phyloP scores from a whole-genome alignment of 352 stramenopile genomes.

The Thalassiosira delicatula region DNA sequence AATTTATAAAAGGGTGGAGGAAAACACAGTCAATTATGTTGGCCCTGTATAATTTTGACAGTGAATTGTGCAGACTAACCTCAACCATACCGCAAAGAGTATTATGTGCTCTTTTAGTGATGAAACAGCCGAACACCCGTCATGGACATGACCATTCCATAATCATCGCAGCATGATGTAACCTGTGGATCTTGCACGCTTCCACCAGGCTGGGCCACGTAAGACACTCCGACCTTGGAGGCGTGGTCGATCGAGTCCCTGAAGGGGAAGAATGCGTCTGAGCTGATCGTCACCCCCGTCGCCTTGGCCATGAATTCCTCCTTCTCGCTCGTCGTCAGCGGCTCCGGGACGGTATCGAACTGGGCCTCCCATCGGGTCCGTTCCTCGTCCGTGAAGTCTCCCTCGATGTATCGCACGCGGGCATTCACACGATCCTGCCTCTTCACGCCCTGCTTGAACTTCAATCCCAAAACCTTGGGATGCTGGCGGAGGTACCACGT shows the following conservation, averaged over 20 bases:
- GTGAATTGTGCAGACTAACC: neutral
- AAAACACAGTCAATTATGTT: too few species aligned
- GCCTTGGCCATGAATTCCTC: slow-evolving; percentile 90
- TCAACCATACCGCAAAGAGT: neutral
- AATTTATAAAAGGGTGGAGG: too few species aligned
- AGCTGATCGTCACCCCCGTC: slow-evolving; percentile 93
- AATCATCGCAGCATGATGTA: slow-evolving; percentile 96
- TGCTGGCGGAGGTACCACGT: slow-evolving; percentile 99
- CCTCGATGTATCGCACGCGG: slow-evolving; percentile 99
- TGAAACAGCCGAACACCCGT: slow-evolving; percentile 98
- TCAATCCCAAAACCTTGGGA: slow-evolving; percentile 91
- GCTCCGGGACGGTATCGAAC: slow-evolving; percentile 93
- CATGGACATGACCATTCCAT: slow-evolving; percentile 99
- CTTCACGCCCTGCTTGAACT: slow-evolving; percentile 97
- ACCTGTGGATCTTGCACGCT: slow-evolving; percentile 89
- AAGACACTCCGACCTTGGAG: slow-evolving; percentile 93
- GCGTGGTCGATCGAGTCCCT: slow-evolving; percentile 98
- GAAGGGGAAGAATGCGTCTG: slow-evolving; percentile 99
- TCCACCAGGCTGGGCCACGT: slow-evolving; percentile 95
- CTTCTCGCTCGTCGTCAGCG: slow-evolving; percentile 94
- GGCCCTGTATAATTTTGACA: too few species aligned
- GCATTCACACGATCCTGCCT: slow-evolving; percentile 99
- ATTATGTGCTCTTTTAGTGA: slow-evolving; percentile 89
- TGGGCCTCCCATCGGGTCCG: slow-evolving; percentile 92
- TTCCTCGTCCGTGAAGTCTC: slow-evolving; percentile 97